phyloP scores from a whole-genome alignment of 2,329 filamentous ascomycete genomes.

The Penicillium sp. region DNA sequence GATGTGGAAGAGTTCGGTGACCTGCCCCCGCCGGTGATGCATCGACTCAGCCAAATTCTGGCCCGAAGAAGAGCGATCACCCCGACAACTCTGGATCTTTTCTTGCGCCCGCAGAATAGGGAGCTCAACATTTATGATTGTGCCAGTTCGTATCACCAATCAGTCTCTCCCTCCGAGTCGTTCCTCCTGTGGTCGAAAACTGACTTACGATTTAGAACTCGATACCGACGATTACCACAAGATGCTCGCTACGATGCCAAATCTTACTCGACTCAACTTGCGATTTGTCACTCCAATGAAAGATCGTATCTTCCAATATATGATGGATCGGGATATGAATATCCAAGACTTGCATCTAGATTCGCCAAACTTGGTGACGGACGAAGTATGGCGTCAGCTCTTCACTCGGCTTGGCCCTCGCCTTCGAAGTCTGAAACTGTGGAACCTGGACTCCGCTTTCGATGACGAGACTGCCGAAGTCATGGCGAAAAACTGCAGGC shows the following conservation, averaged over 20 bases:
- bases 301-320: slow-evolving; percentile 77
- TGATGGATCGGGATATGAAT: slow-evolving; percentile 69
- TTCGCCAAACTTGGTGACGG: slow-evolving; percentile 79
- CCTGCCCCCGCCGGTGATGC: slow-evolving; percentile 58
- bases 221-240: slow-evolving; percentile 74
- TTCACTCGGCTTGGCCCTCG: slow-evolving; percentile 66
- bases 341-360: slow-evolving; percentile 78
- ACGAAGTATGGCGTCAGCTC: slow-evolving; percentile 72
- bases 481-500: slow-evolving; percentile 66
- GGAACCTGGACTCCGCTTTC: slow-evolving; percentile 81
- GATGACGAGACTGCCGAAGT: slow-evolving; percentile 67
- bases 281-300: slow-evolving; percentile 92
- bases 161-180: neutral
- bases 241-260: slow-evolving; percentile 75
- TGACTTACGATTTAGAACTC: slow-evolving; percentile 57
- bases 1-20: slow-evolving; percentile 68
- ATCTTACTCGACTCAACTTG: slow-evolving; percentile 70
- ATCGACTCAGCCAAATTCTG: slow-evolving; percentile 63
- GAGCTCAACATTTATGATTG: slow-evolving; percentile 63
- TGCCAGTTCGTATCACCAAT: slow-evolving; percentile 48
- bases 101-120: slow-evolving; percentile 56
- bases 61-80: slow-evolving; percentile 64
- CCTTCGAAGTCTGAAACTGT: slow-evolving; percentile 72
- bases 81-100: slow-evolving; percentile 48
- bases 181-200: neutral